Evolutionary conservation across 1,284 basidiomycete genomes (phyloP).

Genomic region (Apiotrichum gamsii): DNA sequence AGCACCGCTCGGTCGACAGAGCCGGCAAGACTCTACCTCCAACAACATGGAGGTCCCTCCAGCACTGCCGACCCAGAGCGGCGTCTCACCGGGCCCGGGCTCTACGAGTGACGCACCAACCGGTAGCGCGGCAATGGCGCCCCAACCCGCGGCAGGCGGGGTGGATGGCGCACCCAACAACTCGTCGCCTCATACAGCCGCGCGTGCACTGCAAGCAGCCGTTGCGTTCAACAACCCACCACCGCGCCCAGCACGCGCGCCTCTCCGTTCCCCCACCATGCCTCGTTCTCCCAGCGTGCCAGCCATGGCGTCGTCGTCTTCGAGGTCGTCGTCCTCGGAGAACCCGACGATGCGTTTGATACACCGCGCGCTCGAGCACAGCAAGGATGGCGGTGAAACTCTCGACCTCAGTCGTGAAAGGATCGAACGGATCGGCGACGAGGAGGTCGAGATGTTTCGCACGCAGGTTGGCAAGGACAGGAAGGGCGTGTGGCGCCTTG

Average conservation of each 20-base stretch:
- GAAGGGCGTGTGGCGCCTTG: constrained; percentile 64
- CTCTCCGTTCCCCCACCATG: constrained; percentile 6
- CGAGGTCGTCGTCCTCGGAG: neutral
- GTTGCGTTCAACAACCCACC: constrained; percentile 5
- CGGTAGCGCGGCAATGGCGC: too few relatives aligned
- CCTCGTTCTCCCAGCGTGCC: constrained; percentile 5
- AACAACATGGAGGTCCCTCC: too few relatives aligned
- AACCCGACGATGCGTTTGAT: constrained; percentile 44
- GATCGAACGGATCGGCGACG: constrained; percentile 66
- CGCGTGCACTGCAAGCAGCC: neutral
- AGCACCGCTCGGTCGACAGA: too few relatives aligned
- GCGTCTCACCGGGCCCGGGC: too few relatives aligned
- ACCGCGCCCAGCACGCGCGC: constrained; percentile 10
- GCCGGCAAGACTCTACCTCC: too few relatives aligned
- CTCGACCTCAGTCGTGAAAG: constrained; percentile 69
- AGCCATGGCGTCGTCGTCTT: neutral
- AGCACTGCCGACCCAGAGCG: too few relatives aligned
- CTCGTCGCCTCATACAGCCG: too few relatives aligned
- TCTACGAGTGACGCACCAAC: neutral
- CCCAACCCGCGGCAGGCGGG: too few relatives aligned
- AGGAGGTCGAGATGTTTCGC: constrained; percentile 63
- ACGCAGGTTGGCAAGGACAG: constrained; percentile 55
- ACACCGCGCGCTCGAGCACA: constrained; percentile 59
- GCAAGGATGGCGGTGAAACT: constrained; percentile 70
- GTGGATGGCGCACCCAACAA: too few relatives aligned